phyloP scores from a whole-genome alignment of 2,329 filamentous ascomycete species.

The Botrytis tulipae region DNA sequence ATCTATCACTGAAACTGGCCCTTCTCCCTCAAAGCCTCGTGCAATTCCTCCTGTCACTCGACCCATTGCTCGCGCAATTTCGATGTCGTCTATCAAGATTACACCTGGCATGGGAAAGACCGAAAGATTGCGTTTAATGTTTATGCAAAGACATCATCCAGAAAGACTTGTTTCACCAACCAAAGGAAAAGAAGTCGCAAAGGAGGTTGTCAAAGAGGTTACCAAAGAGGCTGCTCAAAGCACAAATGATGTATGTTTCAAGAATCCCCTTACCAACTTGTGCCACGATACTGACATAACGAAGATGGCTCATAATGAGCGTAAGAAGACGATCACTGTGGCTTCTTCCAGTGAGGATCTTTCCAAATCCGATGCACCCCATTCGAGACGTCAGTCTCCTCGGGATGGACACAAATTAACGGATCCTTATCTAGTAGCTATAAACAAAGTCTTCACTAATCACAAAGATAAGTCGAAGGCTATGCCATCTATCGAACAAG shows the following conservation, averaged over 20 bases:
- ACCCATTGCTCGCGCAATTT: neutral
- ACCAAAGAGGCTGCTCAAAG: neutral
- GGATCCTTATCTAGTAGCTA: slow-evolving; percentile 21
- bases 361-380: slow-evolving; percentile 10
- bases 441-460: slow-evolving; percentile 14
- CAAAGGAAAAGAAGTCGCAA: neutral
- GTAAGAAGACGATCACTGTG: slow-evolving; percentile 12
- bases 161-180: neutral
- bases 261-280: neutral
- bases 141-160: neutral
- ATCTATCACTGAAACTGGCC: neutral
- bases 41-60: neutral
- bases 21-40: neutral
- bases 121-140: neutral
- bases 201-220: neutral
- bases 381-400: slow-evolving; percentile 7
- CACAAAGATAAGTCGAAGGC: slow-evolving; percentile 12
- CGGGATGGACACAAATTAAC: slow-evolving; percentile 19
- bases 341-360: slow-evolving; percentile 17
- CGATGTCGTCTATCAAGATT: neutral
- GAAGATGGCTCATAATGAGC: slow-evolving; percentile 9
- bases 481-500: slow-evolving; percentile 18
- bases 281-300: neutral
- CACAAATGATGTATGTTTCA: slow-evolving; percentile 1
- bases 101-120: slow-evolving; percentile 1